Base-by-base conservation (phyloP, 495 filamentous ascomycete genomes). In the Penicillium lagena region DNA sequence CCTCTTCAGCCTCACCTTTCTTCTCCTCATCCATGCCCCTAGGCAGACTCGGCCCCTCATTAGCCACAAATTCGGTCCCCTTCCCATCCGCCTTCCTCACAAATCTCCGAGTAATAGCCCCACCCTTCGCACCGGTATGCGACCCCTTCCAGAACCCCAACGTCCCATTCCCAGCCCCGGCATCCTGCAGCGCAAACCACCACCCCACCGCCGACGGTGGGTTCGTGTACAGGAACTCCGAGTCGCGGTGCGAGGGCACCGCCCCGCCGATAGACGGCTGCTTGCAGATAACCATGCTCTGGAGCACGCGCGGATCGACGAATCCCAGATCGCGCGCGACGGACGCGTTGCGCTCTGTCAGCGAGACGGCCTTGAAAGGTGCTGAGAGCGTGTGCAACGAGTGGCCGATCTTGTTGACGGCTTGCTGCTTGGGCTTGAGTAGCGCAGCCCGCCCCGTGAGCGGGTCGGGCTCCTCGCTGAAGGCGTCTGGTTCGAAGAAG, bases 261-360 rank as follows among this genome's bases (percentile, higher is more conserved):
- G 82, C 80, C 12, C 86, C 93, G 15, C 93, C 93, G 31, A 98
- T 97, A 60, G 90, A 86, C 7, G 93, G 91, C 66, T 96, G 93
- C 60, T 98, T 98, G 77, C 88, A 95, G 50, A 98, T 98, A 7
- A 96, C 76, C 93, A 98, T 98, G 54, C 85, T 90, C 71, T 98
- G 93, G 46, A 98, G 71, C 1, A 86, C 75, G 31, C 71, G 67
- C 0, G 93, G 89, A 56, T 93, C 83, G 0, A 42, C 45, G 65
- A 95, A 96, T 1, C 83, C 81, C 10, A 98, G 67, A 1, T 72
- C 74, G 12, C 66, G 65, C 7, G 90, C 89, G 17, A 98, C 82
- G 11, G 73, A 75, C 1, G 79, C 80, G 54, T 84, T 76, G 12
- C 66, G 56, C 29, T 56, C 29, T 46, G 70, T 70, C 39, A 83